Evolutionary conservation across 192 early-diverging fungal species (phyloP), one percentile per base, ranked within the genome.

Genomic region (Coemansia erecta): DNA sequence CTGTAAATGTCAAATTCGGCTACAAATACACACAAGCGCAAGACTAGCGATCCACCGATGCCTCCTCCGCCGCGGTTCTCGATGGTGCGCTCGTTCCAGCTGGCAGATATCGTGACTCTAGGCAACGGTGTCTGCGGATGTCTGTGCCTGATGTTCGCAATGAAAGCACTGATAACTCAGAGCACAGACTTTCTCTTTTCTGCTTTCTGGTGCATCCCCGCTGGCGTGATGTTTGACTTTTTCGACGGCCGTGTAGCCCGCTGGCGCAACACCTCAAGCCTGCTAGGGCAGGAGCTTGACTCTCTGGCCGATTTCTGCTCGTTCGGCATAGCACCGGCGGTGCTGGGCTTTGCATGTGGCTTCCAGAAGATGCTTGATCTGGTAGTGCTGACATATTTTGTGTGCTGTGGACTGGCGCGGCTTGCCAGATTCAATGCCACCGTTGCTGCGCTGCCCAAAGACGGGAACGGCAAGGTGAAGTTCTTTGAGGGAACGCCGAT

Each of bases 401-500:
- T 96, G 18, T 88, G 84, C 46, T 92, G 90, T 56, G 90, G 89
- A 24, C 86, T 92, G 60, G 87, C 94, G 21, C 85, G 94, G 23
- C 73, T 95, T 39, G 94, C 92, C 1, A 76, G 92, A 13, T 96
- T 86, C 79, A 96, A 96, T 65, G 90, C 91, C n/a, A 94, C 92
- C 0, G 87, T 93, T 0, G 90, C 89, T 8, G 80, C 87, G 19
- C 42, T 87, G 56, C 87, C 89, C 15, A 89, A 87, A 31, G 92
- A 93, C 46, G 49, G 42, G n/a, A 79, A 77, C 10, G 92, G 92
- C 37, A 94, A 94, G 58, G 81, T 92, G 37, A 58, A 70, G 26
- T 90, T 90, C 61, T 95, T 94, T 76, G 90, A 96, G 67, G 94
- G 94, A 26, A 92, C 92, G 8, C 94, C 94, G 7, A 94, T 96